Evolutionary conservation across 345 rosid species (phyloP), one percentile per base, ranked within the genome.

Genomic region (Salix viminalis): DNA sequence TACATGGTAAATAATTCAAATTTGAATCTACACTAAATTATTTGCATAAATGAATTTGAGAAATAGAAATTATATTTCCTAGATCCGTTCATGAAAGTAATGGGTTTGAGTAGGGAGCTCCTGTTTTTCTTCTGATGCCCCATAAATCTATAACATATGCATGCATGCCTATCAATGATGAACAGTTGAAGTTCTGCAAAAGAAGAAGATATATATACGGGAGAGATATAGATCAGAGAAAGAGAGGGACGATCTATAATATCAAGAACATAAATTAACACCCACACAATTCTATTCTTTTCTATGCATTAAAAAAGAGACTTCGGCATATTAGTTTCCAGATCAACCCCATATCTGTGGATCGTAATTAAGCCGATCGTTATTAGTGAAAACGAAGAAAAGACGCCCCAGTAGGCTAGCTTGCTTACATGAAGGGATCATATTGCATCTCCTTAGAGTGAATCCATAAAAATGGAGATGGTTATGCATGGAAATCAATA

Each of bases 341-440:
- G 13, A 24, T 62, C 23, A 19, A 0, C 64, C 64, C 64, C 46
- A 2, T 19, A 19, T 15, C 28, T 64, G 24, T 13, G 19, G 41
- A 66, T 36, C 37, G 69, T 36, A 66, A n/a, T n/a, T n/a, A n/a
- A 66, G 69, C 69, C 44, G 18, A 66, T 34, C 69, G n/a, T 66
- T 66, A 66, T 66, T 34, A 34, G 69, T 32, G 36, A 21, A 66
- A 66, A 36, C 36, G 12, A 66, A 66, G 36, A 16, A 66, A 23
- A 34, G 24, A 66, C 69, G 19, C 36, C 14, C 37, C 19, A 15
- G 32, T 4, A 65, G 39, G 7, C 30, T 28, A 28, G 30, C 69
- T 36, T 34, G 7, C 44, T 30, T 28, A 6, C 39, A 30, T 28
- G 23, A 37, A 34, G 15, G 1, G 23, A 21, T 21, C 8, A 30